Evolutionary conservation across 345 rosid genomes (phyloP), one percentile per base, ranked within the genome.

Genomic region (Pistacia integerrima): DNA sequence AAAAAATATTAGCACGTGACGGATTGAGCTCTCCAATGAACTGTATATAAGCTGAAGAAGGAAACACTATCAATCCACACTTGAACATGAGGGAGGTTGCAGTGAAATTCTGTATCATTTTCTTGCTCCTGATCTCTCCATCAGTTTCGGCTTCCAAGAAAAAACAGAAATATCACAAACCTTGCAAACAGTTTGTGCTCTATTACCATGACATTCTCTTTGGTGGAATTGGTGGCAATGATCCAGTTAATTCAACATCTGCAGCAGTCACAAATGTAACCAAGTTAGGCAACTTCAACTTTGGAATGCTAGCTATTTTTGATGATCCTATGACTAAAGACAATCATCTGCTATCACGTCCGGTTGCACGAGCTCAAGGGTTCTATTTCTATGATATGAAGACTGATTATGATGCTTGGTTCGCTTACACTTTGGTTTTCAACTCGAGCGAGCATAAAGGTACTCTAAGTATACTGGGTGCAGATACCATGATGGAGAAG

Each of bases 311-410:
- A 9, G 86, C 88, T 35, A 82, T 90, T 28, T 89, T 92, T 54
- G 90, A 90, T 25, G 94, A 82, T 72, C 94, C 95, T 2, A 67
- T 87, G 63, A 93, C 89, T 0, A 75, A 74, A 72, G 85, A 88
- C 73, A 78, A 76, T 16, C 81, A 75, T 75, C 85, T 87, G 5
- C 82, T 65, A 4, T 87, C 97, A 9, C 77, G 62, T 28, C 84
- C 90, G 0, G 74, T 78, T 28, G 94, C 89, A 13, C 52, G 85
- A 25, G 93, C 98, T 30, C 89, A 90, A 74, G 95, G 97, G 13
- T 81, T 90, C 49, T 90, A 93, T 59, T 88, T 92, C 79, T 90
- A 89, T 48, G 88, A 90, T 72, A 85, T 67, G 89, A 90, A 88
- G 71, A 76, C 16, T 3, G 81, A 63, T 12, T 79, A 22, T 63